These are phyloP conservation scores for Ogataea chonburiensis DNA, from an alignment of 805 yeast species.

Conservation along the genomic window DNA sequence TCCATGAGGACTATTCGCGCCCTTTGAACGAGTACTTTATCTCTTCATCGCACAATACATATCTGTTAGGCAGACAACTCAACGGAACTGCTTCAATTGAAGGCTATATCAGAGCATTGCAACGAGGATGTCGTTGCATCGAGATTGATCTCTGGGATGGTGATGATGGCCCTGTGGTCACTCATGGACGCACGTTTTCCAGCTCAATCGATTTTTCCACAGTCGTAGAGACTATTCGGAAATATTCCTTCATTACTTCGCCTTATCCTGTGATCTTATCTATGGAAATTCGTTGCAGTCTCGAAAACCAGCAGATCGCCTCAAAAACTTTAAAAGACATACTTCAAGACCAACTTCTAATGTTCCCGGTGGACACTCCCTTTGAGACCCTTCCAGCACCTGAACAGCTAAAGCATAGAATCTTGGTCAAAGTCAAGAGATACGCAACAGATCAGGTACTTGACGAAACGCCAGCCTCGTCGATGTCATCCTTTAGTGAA, in stretches of 20 bases:
- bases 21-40: slow-evolving; percentile 87
- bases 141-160: slow-evolving; percentile 96
- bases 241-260: slow-evolving; percentile 85
- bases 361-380: slow-evolving; percentile 34
- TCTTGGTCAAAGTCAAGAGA: slow-evolving; percentile 78
- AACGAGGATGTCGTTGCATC: slow-evolving; percentile 91
- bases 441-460: neutral
- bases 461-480: slow-evolving; percentile 21
- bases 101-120: slow-evolving; percentile 82
- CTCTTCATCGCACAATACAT: slow-evolving; percentile 94
- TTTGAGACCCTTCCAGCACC: slow-evolving; percentile 64
- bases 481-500: slow-evolving; percentile 34
- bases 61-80: slow-evolving; percentile 81
- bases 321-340: slow-evolving; percentile 50
- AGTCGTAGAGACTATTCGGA: slow-evolving; percentile 70
- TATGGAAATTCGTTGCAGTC: slow-evolving; percentile 77
- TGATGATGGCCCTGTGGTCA: slow-evolving; percentile 72
- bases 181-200: slow-evolving; percentile 87
- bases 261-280: slow-evolving; percentile 86
- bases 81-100: slow-evolving; percentile 88
- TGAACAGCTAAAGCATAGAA: slow-evolving; percentile 60
- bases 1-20: slow-evolving; percentile 43
- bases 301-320: slow-evolving; percentile 63
- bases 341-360: slow-evolving; percentile 58
- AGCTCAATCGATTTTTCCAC: slow-evolving; percentile 64